Base-by-base conservation (phyloP, 495 filamentous ascomycete species). In the Aspergillus carlsbadensis region DNA sequence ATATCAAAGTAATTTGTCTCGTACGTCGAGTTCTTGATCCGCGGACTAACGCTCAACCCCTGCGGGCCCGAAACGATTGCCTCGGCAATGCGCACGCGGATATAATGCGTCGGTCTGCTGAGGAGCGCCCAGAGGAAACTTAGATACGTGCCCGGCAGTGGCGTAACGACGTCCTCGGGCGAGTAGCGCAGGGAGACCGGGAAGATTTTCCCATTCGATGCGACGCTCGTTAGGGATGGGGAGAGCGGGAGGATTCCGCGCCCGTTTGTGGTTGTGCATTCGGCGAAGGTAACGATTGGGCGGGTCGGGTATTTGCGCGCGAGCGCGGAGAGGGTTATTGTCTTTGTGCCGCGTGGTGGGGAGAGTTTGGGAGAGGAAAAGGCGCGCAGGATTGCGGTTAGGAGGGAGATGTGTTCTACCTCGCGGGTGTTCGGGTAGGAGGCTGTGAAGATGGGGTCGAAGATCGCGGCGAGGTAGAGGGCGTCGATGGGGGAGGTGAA, bases 401-500 rank as follows among this genome's bases (percentile, higher is more conserved):
- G 75, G 4, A 97, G 85, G 4, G 87, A 86, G 44, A 98, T 83
- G 35, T 76, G 84, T 52, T 87, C 83, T 24, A 98, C 89, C 37
- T 85, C 82, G 31, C 82, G 81, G 0, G 84, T 86, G 58, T 77
- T 72, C 0, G 92, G 91, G 67, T 90, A 96, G 10, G 83, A 87
- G 15, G 85, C 79, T 33, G 90, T 93, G 74, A 99, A 98, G 68
- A 99, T 79, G 17, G 92, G 92, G 70, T 96, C 90, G 75, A 97
- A 98, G 63, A 98, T 91, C 29, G 91, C 91, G 42, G 93, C 91
- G n/a, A 99, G 84, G 70, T 98, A 98, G 33, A 99, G 74, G 5
- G 90, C 87, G 68, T 99, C 94, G 65, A 99, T 83, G 2, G 94
- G 94, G 0, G 88, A 93, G 26, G 91, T 97, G 66, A 89, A 92